phyloP scores from a whole-genome alignment of 805 yeast genomes.

The Nakazawaea anatomiae region DNA sequence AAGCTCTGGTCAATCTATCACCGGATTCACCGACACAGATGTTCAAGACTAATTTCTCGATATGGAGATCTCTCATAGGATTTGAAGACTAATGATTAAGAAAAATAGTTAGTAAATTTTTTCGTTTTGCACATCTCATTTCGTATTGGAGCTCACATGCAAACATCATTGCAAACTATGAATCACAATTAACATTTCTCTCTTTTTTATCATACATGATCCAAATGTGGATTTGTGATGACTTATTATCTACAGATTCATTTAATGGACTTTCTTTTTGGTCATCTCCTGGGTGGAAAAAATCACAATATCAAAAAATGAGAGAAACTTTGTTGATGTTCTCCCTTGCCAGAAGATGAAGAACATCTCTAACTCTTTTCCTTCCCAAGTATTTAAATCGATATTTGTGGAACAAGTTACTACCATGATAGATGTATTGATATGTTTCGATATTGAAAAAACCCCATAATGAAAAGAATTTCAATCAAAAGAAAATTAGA shows the following conservation, averaged over 20 bases:
- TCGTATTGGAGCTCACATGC: neutral
- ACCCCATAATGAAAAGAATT: neutral
- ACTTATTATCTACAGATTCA: too few relatives aligned
- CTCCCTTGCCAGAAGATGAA: too few relatives aligned
- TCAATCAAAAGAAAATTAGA: neutral
- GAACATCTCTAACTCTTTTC: too few relatives aligned
- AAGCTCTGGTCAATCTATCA: conserved; percentile 99
- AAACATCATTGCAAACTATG: neutral
- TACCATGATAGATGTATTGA: too few relatives aligned
- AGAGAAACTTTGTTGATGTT: too few relatives aligned
- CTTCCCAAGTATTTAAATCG: too few relatives aligned
- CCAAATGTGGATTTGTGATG: neutral
- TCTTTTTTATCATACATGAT: neutral
- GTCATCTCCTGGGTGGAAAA: too few relatives aligned
- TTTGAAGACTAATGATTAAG: conserved; percentile 49
- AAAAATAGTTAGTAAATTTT: neutral
- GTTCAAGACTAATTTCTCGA: conserved; percentile 99
- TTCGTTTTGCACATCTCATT: neutral
- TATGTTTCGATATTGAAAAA: neutral
- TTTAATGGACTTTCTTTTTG: too few relatives aligned
- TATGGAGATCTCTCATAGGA: conserved; percentile 98
- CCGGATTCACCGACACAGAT: conserved; percentile 99
- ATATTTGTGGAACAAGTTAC: too few relatives aligned
- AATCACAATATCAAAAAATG: too few relatives aligned
- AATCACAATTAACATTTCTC: too few relatives aligned